Evolutionary conservation across 805 yeast genomes (phyloP).

Genomic region (Torulaspora franciscae): DNA sequence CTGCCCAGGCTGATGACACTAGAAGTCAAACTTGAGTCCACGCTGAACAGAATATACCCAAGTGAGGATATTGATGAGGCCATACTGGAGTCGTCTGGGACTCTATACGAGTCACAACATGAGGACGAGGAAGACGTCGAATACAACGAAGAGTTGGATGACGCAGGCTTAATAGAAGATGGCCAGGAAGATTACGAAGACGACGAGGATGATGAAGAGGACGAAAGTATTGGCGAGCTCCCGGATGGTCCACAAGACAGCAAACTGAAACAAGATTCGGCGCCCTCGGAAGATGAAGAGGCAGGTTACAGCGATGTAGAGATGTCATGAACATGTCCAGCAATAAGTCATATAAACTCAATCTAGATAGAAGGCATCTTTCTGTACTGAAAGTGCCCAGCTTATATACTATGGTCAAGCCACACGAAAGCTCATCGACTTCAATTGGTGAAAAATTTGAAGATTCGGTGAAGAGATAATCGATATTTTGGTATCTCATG

Average conservation of each 20-base stretch:
- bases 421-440: neutral
- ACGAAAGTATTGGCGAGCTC: conserved; percentile 11
- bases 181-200: conserved; percentile 41
- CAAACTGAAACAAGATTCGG: conserved; percentile 10
- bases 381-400: neutral
- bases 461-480: neutral
- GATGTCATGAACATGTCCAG: conserved; percentile 19
- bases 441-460: conserved; percentile 1
- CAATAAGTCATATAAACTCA: neutral
- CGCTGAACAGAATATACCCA: conserved; percentile 54
- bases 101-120: conserved; percentile 36
- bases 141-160: conserved; percentile 61
- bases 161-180: conserved; percentile 43
- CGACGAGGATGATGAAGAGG: conserved; percentile 34
- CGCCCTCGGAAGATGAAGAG: conserved; percentile 31
- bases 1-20: conserved; percentile 70
- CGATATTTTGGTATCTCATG: neutral
- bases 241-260: conserved; percentile 1
- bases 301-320: conserved; percentile 41
- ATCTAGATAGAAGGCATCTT: neutral
- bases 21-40: conserved; percentile 75
- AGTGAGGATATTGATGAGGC: conserved; percentile 42
- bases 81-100: conserved; percentile 36
- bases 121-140: conserved; percentile 52
- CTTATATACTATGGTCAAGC: neutral